Percentiles rank a stretch among this genome's conserved stretches.
Conservation (phyloP, 305 asterid genomes). For the Fraxinus platypoda region DNA sequence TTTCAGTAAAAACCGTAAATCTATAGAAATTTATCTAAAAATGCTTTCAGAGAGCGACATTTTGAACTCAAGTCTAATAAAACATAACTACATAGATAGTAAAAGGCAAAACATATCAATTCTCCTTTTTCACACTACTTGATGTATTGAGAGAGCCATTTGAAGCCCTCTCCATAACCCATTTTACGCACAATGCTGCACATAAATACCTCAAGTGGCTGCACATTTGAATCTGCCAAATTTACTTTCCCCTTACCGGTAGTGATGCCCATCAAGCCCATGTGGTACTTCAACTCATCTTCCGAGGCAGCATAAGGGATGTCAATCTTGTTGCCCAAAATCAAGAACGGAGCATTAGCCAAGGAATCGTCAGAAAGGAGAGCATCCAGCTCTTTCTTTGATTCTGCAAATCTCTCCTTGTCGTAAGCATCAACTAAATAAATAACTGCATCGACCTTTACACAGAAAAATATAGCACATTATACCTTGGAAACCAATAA, state of each 20-base stretch:
- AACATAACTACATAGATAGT: neutral
- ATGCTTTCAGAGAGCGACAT: constrained; percentile 17
- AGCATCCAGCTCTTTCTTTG: constrained; percentile 54
- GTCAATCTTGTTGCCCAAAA: constrained; percentile 57
- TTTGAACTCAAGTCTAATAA: constrained; percentile 5
- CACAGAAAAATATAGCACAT: constrained; percentile 5
- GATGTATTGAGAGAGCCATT: constrained; percentile 52
- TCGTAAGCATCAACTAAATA: constrained; percentile 53
- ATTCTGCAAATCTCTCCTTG: constrained; percentile 51
- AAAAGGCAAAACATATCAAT: constrained; percentile 9
- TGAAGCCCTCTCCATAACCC: constrained; percentile 58
- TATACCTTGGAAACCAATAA: neutral
- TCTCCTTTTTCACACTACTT: constrained; percentile 18
- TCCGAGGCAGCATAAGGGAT: constrained; percentile 56
- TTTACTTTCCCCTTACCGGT: constrained; percentile 52
- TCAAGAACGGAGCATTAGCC: constrained; percentile 48
- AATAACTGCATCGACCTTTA: constrained; percentile 54
- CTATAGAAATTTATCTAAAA: constrained; percentile 16
- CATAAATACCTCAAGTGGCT: constrained; percentile 55
- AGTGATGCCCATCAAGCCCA: constrained; percentile 46
- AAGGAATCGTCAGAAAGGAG: constrained; percentile 50
- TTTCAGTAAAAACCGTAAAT: neutral
- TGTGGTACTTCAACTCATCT: constrained; percentile 41
- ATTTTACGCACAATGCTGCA: constrained; percentile 58
- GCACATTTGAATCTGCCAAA: constrained; percentile 38